phyloP scores from a whole-genome alignment of 1,139 yeast genomes.

The Magnusiomyces paraingens region DNA sequence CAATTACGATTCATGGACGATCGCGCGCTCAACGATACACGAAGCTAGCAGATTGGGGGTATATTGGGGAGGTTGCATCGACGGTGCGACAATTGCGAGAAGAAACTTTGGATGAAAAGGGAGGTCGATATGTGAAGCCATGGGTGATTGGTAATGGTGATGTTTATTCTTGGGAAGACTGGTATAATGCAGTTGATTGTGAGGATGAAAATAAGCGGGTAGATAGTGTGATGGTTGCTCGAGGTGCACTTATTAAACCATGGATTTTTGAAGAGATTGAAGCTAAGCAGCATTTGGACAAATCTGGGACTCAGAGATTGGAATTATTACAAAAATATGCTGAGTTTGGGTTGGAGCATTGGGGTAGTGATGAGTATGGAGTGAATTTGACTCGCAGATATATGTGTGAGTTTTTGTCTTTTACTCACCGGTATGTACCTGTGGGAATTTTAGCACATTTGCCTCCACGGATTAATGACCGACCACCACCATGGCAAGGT shows the following conservation, averaged over 20 bases:
- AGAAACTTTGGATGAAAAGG: conserved; percentile 40
- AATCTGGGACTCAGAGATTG: conserved; percentile 81
- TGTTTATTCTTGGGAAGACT: conserved; percentile 77
- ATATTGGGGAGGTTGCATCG: conserved; percentile 67
- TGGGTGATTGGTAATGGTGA: conserved; percentile 87
- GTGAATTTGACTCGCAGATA: conserved; percentile 81
- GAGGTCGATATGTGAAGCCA: conserved; percentile 34
- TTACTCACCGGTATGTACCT: conserved; percentile 91
- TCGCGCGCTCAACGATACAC: conserved; percentile 95
- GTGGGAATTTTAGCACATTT: conserved; percentile 82
- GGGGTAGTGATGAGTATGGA: conserved; percentile 98
- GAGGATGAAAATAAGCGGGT: conserved; percentile 41
- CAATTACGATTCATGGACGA: conserved; percentile 92
- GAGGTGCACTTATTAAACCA: conserved; percentile 96
- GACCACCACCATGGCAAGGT: conserved; percentile 95
- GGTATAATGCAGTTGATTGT: conserved; percentile 53
- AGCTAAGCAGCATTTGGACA: conserved; percentile 81
- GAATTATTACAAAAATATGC: conserved; percentile 66
- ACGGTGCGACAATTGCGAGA: conserved; percentile 50
- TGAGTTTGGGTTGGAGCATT: conserved; percentile 81
- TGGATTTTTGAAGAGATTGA: conserved; percentile 98
- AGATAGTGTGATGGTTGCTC: conserved; percentile 94
- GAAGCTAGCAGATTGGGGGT: conserved; percentile 87
- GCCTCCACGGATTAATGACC: conserved; percentile 85
- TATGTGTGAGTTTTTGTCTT: conserved; percentile 89